Conservation (phyloP, 2,329 filamentous ascomycete genomes). For the Cladosporium cucumerinum region DNA sequence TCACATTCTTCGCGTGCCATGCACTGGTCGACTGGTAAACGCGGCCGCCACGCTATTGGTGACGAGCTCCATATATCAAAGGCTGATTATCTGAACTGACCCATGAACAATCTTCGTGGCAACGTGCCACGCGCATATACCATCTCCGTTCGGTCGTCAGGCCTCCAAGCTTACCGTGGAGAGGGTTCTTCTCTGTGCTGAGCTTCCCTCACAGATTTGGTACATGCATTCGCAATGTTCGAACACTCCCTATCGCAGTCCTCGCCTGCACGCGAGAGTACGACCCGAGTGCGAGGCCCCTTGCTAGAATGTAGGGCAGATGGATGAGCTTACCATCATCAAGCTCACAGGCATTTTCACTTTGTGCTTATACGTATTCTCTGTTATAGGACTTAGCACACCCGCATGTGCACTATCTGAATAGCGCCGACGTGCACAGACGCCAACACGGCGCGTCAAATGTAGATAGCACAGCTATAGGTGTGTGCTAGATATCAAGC, state of each 20-base stretch:
- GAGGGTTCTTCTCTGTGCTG: not conserved
- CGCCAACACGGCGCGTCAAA: not conserved
- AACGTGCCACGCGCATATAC: not conserved
- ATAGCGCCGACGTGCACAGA: not conserved
- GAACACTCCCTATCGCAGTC: not conserved
- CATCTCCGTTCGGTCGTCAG: not conserved
- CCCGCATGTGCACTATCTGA: not conserved
- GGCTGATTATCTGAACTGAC: not conserved
- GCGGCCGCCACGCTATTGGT: not conserved
- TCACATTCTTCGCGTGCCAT: not conserved
- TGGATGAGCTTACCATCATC: not conserved
- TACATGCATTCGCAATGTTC: not conserved
- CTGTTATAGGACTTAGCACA: not conserved
- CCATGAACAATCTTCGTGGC: not conserved
- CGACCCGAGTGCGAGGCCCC: not conserved
- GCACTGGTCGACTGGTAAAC: not conserved
- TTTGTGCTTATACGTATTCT: not conserved
- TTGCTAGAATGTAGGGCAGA: not conserved
- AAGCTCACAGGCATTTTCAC: not conserved
- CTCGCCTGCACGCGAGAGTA: not conserved
- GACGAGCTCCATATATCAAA: not conserved
- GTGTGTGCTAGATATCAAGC: conserved; percentile 9
- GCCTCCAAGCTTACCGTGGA: not conserved
- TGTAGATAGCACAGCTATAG: conserved; percentile 4
- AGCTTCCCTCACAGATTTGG: not conserved